Evolutionary conservation across 192 early-diverging fungal genomes (phyloP).

Genomic region (Gamsiella multidivaricata): DNA sequence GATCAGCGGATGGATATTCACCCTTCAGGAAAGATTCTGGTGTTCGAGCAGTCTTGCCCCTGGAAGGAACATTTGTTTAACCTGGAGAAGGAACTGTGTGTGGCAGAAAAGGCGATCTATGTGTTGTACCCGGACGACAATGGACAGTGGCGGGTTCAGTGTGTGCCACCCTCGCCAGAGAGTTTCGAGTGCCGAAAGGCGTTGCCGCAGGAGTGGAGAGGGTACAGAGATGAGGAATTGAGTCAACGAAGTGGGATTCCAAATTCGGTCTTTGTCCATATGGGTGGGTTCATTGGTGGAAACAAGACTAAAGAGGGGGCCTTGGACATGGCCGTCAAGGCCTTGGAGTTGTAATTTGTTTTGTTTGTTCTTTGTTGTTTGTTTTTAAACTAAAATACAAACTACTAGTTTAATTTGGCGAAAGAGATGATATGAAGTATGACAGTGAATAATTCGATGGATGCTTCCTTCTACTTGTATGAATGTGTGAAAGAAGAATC

Average conservation of each 20-base stretch:
- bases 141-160: conserved; percentile 41
- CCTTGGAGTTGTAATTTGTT: conserved; percentile 60
- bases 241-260: conserved; percentile 78
- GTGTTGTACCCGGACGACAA: conserved; percentile 38
- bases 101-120: conserved; percentile 52
- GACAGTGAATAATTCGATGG: no score
- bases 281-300: conserved; percentile 61
- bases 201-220: conserved; percentile 67
- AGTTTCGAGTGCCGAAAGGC: conserved; percentile 51
- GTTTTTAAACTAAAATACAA: no score
- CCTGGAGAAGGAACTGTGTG: conserved; percentile 68
- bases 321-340: conserved; percentile 72
- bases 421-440: no score
- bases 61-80: conserved; percentile 93
- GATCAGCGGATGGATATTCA: conserved; percentile 67
- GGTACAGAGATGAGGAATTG: conserved; percentile 86
- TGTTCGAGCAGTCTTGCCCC: conserved; percentile 87
- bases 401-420: no score
- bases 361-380: background rate
- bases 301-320: conserved; percentile 84
- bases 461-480: no score
- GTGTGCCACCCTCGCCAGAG: conserved; percentile 32
- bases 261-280: conserved; percentile 91
- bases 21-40: conserved; percentile 80
- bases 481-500: no score